Evolutionary conservation across 768 basidiomycete genomes (phyloP).

Genomic region (Mycena leptocephala): DNA sequence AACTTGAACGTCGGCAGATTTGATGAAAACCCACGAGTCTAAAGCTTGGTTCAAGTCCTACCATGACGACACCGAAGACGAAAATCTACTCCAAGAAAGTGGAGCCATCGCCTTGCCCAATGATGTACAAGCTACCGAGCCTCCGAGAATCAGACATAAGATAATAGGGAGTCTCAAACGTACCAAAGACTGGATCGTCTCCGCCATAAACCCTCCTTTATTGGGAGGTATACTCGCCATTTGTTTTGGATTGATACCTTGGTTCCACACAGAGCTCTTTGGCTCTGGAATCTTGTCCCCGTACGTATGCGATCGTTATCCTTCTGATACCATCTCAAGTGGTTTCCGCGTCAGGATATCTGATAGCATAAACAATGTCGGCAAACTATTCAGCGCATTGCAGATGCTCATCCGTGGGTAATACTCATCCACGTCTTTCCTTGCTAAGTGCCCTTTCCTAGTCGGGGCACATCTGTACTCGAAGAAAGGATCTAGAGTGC

Average conservation of each 20-base stretch:
- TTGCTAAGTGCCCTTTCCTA: not conserved
- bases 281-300: constrained; percentile 33
- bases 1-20: constrained; percentile 15
- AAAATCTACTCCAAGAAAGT: not conserved
- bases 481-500: constrained; percentile 24
- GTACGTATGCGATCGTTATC: not conserved
- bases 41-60: constrained; percentile 12
- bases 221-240: constrained; percentile 31
- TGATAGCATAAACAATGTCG: constrained; percentile 34
- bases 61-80: constrained; percentile 1
- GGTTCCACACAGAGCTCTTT: constrained; percentile 34
- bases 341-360: constrained; percentile 8
- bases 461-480: constrained; percentile 35
- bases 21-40: constrained; percentile 25
- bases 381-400: constrained; percentile 34
- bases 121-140: not conserved
- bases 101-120: constrained; percentile 21
- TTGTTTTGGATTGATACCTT: constrained; percentile 30
- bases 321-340: not conserved
- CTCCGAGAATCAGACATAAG: not conserved
- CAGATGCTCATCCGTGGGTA: constrained; percentile 35
- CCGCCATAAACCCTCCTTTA: constrained; percentile 29
- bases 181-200: constrained; percentile 13
- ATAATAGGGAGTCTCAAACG: not conserved
- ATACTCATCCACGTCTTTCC: not conserved